A percentile compares a stretch with the other conserved stretches of the same genome.
phyloP scores from a whole-genome alignment of 2,329 filamentous ascomycete genomes.

The Colletotrichum destructivum region DNA sequence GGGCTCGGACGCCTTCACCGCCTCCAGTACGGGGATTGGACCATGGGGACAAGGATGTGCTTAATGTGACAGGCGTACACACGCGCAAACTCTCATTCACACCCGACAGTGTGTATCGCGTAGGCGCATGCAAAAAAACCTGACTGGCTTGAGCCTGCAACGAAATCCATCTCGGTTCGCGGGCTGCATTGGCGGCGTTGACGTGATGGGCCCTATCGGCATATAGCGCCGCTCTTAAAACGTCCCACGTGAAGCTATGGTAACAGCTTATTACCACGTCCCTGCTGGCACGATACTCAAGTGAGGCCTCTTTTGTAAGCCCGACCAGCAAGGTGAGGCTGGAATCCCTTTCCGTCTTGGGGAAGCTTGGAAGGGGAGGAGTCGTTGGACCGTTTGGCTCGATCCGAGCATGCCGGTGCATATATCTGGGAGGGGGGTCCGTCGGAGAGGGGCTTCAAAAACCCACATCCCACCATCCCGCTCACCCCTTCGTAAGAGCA shows the following conservation, averaged over 20 bases:
- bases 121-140: background rate
- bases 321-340: slow-evolving; percentile 7
- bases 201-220: background rate
- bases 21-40: slow-evolving; percentile 14
- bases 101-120: background rate
- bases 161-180: slow-evolving; percentile 5
- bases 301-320: background rate
- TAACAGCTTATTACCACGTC: slow-evolving; percentile 35
- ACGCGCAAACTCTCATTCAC: background rate
- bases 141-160: slow-evolving; percentile 9
- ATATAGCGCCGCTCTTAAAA: background rate
- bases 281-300: background rate
- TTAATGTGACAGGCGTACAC: slow-evolving; percentile 25
- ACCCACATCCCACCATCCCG: slow-evolving; percentile 23
- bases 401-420: slow-evolving; percentile 16
- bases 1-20: slow-evolving; percentile 25
- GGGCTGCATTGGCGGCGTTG: background rate
- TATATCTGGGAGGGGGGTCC: background rate
- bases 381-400: background rate
- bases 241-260: slow-evolving; percentile 34
- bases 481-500: background rate
- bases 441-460: background rate
- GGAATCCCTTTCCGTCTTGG: background rate
- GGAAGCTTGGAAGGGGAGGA: background rate
- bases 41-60: slow-evolving; percentile 22